Evolutionary conservation across 1,284 basidiomycete species (phyloP).

Genomic region (Sanghuangporus sanghuang): DNA sequence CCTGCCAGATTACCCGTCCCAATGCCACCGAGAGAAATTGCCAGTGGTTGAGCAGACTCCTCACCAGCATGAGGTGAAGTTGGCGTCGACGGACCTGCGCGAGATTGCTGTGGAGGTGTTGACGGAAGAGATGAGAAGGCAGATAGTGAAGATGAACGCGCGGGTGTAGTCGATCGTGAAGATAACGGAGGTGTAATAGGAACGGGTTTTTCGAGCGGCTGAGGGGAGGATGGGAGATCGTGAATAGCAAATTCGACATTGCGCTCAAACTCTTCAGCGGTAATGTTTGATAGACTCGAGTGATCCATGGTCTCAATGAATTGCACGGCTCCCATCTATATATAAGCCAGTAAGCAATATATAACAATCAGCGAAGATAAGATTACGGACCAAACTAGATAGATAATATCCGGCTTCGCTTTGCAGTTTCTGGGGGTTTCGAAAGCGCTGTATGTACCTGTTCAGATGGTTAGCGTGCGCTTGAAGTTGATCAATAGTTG

Average conservation of each 20-base stretch:
- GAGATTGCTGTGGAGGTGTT: not conserved
- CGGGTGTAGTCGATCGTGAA: slow-evolving; percentile 23
- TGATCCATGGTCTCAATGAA: slow-evolving; percentile 98
- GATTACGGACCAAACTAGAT: slow-evolving; percentile 73
- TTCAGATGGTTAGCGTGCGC: not conserved
- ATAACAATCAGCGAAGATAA: not conserved
- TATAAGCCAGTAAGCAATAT: not conserved
- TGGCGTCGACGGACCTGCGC: slow-evolving; percentile 23
- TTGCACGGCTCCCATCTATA: slow-evolving; percentile 83
- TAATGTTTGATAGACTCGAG: slow-evolving; percentile 86
- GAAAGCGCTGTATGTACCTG: slow-evolving; percentile 94
- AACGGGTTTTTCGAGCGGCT: slow-evolving; percentile 19
- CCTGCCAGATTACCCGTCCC: slow-evolving; percentile 50
- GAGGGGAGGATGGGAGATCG: slow-evolving; percentile 54
- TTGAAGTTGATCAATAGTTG: not conserved
- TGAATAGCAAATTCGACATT: slow-evolving; percentile 85
- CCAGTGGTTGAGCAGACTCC: slow-evolving; percentile 76
- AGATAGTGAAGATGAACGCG: slow-evolving; percentile 21
- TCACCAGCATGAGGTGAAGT: slow-evolving; percentile 64
- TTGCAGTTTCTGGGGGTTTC: slow-evolving; percentile 84
- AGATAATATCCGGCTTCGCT: slow-evolving; percentile 98
- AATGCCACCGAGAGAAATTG: slow-evolving; percentile 51
- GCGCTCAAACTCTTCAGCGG: slow-evolving; percentile 89
- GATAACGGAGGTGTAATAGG: slow-evolving; percentile 13
- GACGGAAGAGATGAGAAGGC: not conserved